Evolutionary conservation across 371 early-diverging fungal species (phyloP), one percentile per base, ranked within the genome.

Genomic region (Mortierella sp.): DNA sequence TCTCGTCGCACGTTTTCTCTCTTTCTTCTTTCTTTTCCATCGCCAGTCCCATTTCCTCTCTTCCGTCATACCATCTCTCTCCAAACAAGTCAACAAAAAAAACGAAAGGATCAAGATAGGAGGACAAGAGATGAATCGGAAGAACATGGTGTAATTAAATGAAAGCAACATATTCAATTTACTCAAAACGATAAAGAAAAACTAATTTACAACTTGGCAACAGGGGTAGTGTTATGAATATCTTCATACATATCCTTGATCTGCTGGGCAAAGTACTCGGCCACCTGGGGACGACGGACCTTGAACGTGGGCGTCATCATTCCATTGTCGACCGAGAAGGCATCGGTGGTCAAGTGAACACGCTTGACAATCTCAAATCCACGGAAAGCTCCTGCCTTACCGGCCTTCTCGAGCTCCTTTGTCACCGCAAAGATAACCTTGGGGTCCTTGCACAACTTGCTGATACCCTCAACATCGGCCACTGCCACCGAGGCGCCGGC

Each of bases 211-310:
- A 88, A 70, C 80, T 88, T 88, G 55, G 88, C 82, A 55, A 72
- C 81, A 60, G 79, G 81, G 34, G 87, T 79, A 0, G 86, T 72
- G 50, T 72, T 50, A 55, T 81, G 74, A 58, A 88, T 81, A 14
- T 84, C 84, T 16, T 88, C 89, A 72, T 93, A 93, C 90, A 93
- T 89, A 58, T 83, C 80, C 79, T 91, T 90, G 79, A 96, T 94
- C 55, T 91, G 90, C 14, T 83, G 63, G 76, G 89, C 88, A 80
- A 94, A 96, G 83, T 91, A 81, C 81, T 93, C 91, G n/a, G 89
- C 89, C n/a, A 94, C 95, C 80, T 93, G 90, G 44, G 93, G 92
- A 82, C 96, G 94, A 84, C 94, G 95, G 57, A 95, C 91, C 89
- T 96, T 96, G 89, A 96, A 91, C 31, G 93, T 93, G 31, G 92